Base-by-base conservation (phyloP, 176 grass and related monocot species). In the Aegilops tauschii region DNA sequence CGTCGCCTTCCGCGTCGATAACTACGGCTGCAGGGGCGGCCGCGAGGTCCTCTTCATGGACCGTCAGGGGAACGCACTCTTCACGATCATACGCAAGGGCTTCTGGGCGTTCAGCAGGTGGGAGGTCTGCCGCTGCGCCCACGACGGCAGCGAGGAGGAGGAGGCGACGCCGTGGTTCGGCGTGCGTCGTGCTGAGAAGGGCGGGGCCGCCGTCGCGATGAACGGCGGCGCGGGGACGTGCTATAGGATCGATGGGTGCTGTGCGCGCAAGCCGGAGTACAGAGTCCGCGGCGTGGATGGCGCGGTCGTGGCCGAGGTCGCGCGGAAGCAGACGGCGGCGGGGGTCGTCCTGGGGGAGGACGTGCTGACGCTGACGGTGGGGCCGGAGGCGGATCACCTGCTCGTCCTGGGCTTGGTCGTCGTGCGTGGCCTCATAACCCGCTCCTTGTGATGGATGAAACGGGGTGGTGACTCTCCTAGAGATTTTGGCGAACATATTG, bases 1-100 rank as follows among this genome's bases (percentile, higher is more conserved):
- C 32, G 80, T 98, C 29, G 89, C 82, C 49, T 98, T 89, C 85
- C 83, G 93, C 28, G 89, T 98, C 11, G 95, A 98, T 79, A 98
- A 95, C 83, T 98, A 98, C 23, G 87, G 78, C 36, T 88, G 89
- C 86, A 69, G 31, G 45, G 90, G 90, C 14, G 86, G 90, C 54
- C 77, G 73, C 11, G 89, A 89, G 69, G 91, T 72, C 5, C 92
- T 87, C 81, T 76, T 98, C 72, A 98, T 98, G 93, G 90, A 98
- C 89, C 17, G 63, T 49, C 45, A 65, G 2, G 96, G 96, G 37
- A 81, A 78, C 16, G 67, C 85, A 5, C 82, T 93, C 80, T 23
- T 92, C 80, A 76, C 54, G 54, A 93, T 95, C 78, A 76, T 80
- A 14, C 77, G 84, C 7, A 98, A 88, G 83, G 90, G 85, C 76